These are phyloP conservation scores for Pseudovirgaria hyperparasitica DNA, from an alignment of 2,329 filamentous ascomycete species.

Conservation along the genomic window DNA sequence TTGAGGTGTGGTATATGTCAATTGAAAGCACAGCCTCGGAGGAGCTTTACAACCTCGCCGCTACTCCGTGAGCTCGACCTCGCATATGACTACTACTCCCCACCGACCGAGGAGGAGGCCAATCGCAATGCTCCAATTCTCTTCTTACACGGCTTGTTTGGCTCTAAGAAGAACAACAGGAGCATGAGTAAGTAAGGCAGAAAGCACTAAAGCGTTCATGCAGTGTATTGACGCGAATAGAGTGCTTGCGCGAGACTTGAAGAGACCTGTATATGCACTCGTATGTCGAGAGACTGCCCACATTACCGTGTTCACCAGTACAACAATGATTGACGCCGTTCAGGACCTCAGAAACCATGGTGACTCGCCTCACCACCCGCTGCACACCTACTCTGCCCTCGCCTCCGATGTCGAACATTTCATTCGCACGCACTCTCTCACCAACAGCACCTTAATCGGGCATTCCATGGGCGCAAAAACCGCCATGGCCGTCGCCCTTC, in stretches of 20 bases:
- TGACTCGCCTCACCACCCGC: conserved; percentile 63
- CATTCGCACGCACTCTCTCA: conserved; percentile 57
- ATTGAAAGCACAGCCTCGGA: too few species aligned
- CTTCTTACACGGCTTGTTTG: conserved; percentile 86
- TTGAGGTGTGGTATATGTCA: too few species aligned
- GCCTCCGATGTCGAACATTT: conserved; percentile 74
- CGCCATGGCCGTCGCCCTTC: conserved; percentile 75
- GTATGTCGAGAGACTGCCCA: conserved; percentile 33
- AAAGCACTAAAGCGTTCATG: conserved; percentile 2
- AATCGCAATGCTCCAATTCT: conserved; percentile 52
- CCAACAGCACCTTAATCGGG: conserved; percentile 65
- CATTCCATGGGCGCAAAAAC: conserved; percentile 97
- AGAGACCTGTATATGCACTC: conserved; percentile 68
- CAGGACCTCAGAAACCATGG: conserved; percentile 90
- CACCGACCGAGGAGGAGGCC: too few species aligned
- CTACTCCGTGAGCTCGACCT: conserved; percentile 17
- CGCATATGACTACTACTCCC: conserved; percentile 19
- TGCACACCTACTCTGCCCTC: conserved; percentile 72
- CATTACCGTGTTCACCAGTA: background rate
- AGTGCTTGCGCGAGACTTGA: conserved; percentile 67
- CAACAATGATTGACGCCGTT: too few species aligned
- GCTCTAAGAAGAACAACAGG: conserved; percentile 89
- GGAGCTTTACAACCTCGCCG: too few species aligned
- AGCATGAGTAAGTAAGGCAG: conserved; percentile 77
- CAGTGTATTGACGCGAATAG: conserved; percentile 32